These are phyloP conservation scores for Apiospora malaysiana DNA, from an alignment of 2,329 filamentous ascomycete species.

Conservation along the genomic window DNA sequence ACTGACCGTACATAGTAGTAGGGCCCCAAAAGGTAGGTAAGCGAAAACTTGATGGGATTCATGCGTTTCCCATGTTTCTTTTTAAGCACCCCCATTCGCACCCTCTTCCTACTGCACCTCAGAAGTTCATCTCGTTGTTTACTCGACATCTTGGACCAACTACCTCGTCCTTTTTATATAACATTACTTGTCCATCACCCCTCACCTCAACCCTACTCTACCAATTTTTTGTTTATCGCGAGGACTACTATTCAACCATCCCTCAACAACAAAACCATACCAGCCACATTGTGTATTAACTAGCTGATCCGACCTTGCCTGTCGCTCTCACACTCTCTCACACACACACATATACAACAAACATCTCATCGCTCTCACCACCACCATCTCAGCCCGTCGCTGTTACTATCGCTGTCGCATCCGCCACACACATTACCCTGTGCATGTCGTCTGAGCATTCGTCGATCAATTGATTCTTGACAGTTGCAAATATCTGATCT, in stretches of 20 bases:
- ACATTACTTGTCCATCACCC: neutral
- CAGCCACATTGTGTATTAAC: neutral
- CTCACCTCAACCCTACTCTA: neutral
- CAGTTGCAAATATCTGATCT: neutral
- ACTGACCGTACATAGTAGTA: neutral
- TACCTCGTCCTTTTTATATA: conserved; percentile 4
- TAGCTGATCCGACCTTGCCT: neutral
- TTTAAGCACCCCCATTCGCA: conserved; percentile 23
- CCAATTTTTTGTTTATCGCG: neutral
- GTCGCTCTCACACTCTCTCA: neutral
- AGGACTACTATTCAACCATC: neutral
- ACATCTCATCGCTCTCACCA: neutral
- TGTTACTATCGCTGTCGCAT: neutral
- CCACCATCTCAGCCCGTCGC: too few species aligned
- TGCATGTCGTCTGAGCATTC: neutral
- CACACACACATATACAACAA: neutral
- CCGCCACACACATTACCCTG: neutral
- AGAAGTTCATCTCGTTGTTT: conserved; percentile 9
- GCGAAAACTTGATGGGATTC: conserved; percentile 29
- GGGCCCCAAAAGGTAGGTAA: conserved; percentile 21
- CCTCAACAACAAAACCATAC: neutral
- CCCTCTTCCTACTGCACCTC: conserved; percentile 14
- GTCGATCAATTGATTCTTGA: neutral
- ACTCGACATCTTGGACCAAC: neutral
- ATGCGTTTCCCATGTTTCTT: conserved; percentile 28